Conservation (phyloP, 768 basidiomycete genomes). For the Imleria badia region DNA sequence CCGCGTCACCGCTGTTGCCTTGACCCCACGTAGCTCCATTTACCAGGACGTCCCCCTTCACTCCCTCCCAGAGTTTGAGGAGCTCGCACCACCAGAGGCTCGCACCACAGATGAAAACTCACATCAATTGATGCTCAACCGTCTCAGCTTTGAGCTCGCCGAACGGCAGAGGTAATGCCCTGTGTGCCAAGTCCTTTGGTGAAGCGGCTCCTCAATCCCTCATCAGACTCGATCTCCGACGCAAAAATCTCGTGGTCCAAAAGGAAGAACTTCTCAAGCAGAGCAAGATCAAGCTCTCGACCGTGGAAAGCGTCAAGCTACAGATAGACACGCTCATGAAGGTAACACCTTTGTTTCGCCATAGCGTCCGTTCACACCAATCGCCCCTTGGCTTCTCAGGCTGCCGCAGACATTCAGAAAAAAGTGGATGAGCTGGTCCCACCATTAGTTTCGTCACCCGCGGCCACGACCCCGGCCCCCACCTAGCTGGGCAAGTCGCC, state of each 20-base stretch:
- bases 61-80: constrained; percentile 62
- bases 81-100: constrained; percentile 67
- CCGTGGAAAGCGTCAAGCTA: constrained; percentile 74
- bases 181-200: not conserved
- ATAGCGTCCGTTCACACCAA: constrained; percentile 9
- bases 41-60: constrained; percentile 87
- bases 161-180: constrained; percentile 77
- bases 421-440: constrained; percentile 69
- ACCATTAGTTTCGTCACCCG: constrained; percentile 35
- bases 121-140: constrained; percentile 86
- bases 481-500: constrained; percentile 9
- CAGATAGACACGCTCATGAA: constrained; percentile 79
- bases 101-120: constrained; percentile 61
- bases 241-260: constrained; percentile 62
- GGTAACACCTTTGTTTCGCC: constrained; percentile 37
- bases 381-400: constrained; percentile 39
- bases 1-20: not conserved
- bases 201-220: constrained; percentile 2
- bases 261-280: constrained; percentile 82
- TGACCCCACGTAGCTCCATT: constrained; percentile 56
- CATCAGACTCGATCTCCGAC: constrained; percentile 66
- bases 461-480: constrained; percentile 28
- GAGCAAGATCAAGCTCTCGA: constrained; percentile 68
- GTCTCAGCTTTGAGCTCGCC: constrained; percentile 81
- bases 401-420: constrained; percentile 70